Conservation (phyloP, 2,329 filamentous ascomycete genomes). For the Stemphylium lycopersici region DNA sequence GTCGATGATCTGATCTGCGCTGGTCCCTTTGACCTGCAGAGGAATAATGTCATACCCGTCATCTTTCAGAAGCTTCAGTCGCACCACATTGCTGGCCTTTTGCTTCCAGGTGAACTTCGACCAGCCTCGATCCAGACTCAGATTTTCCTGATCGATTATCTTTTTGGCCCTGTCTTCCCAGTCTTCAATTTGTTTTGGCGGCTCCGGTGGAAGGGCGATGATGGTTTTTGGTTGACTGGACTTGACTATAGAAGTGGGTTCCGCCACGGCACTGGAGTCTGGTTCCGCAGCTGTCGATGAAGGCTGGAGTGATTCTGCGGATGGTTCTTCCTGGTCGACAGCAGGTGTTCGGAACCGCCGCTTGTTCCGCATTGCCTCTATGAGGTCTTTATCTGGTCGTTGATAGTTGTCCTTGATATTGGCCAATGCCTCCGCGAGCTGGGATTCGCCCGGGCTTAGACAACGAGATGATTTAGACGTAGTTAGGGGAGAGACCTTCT, state of each 20-base stretch:
- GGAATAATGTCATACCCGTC: slow-evolving; percentile 15
- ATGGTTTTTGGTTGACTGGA: neutral
- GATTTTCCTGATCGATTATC: neutral
- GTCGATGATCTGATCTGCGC: slow-evolving; percentile 2
- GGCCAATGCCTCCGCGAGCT: slow-evolving; percentile 1
- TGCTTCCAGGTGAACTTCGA: slow-evolving; percentile 14
- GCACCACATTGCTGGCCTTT: slow-evolving; percentile 11
- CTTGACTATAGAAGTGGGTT: neutral
- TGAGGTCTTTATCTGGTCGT: neutral
- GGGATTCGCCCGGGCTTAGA: neutral
- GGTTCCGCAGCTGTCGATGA: neutral
- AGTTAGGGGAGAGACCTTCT: neutral
- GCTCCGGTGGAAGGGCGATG: neutral
- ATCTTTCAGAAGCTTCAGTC: slow-evolving; percentile 17
- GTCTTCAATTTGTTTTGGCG: neutral
- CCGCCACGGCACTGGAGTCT: neutral
- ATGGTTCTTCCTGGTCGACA: neutral
- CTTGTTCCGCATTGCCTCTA: neutral
- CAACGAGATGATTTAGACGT: neutral
- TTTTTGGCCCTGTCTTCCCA: slow-evolving; percentile 5
- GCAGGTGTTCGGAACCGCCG: neutral
- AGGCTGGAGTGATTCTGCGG: too few relatives aligned
- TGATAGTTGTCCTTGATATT: slow-evolving; percentile 6
- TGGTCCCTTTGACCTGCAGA: neutral
- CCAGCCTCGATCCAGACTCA: slow-evolving; percentile 11